Evolutionary conservation across 106 monocot genomes (phyloP).

Genomic region (Acanthochlamys bracteata): DNA sequence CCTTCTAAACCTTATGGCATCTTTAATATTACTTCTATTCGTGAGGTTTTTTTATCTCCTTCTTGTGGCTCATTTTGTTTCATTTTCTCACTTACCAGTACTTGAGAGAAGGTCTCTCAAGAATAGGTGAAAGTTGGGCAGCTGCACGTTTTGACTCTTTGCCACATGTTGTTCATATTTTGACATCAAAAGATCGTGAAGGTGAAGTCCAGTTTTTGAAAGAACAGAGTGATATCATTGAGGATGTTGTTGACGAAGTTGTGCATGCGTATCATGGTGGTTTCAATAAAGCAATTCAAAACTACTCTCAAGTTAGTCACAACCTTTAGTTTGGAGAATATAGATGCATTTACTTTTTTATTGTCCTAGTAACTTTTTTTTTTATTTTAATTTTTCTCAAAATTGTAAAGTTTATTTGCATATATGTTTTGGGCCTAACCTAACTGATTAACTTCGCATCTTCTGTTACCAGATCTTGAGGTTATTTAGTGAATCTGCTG

Average conservation of each 20-base stretch:
- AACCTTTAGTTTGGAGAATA: not conserved
- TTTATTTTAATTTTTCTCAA: not conserved
- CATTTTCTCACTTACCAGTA: conserved; percentile 43
- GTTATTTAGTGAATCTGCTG: conserved; percentile 93
- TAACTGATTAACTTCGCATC: not conserved
- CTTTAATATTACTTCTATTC: too few relatives aligned
- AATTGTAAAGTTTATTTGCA: not conserved
- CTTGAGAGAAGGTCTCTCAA: conserved; percentile 74
- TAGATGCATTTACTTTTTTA: not conserved
- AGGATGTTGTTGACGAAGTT: conserved; percentile 98
- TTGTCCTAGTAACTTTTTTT: too few relatives aligned
- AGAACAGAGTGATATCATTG: conserved; percentile 91
- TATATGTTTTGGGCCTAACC: not conserved
- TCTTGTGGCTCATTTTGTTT: not conserved
- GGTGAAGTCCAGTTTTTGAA: conserved; percentile 87
- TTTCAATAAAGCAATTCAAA: conserved; percentile 99
- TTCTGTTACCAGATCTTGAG: conserved; percentile 65
- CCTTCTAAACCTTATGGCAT: too few relatives aligned
- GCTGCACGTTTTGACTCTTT: conserved; percentile 97
- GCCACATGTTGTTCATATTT: conserved; percentile 97
- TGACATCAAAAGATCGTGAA: conserved; percentile 93
- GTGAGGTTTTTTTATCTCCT: not conserved
- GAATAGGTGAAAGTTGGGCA: conserved; percentile 92
- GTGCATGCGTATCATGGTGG: conserved; percentile 99
- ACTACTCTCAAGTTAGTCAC: conserved; percentile 83